Evolutionary conservation across 2,329 filamentous ascomycete genomes (phyloP).

Genomic region (Sporothrix schenckii): DNA sequence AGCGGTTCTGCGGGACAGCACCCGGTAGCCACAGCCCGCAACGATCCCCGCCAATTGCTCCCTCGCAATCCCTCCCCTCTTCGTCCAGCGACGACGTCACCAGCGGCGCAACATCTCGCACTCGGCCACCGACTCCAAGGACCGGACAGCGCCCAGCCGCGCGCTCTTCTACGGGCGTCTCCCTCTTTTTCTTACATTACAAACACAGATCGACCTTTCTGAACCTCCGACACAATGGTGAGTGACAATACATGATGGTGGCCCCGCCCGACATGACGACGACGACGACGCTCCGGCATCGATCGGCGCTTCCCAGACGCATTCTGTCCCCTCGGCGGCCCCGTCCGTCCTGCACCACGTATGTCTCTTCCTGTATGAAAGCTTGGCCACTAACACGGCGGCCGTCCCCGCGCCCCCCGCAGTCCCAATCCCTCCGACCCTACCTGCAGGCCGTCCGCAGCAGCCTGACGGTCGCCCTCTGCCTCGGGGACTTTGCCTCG

Average conservation of each 20-base stretch:
- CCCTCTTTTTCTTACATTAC: background rate
- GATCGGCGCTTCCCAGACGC: background rate
- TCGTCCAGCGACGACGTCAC: constrained; percentile 10
- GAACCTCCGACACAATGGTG: constrained; percentile 17
- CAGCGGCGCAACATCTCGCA: constrained; percentile 13
- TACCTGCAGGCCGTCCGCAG: constrained; percentile 96
- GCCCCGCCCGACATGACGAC: background rate
- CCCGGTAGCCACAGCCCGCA: constrained; percentile 16
- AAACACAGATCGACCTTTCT: background rate
- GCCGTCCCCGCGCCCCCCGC: background rate
- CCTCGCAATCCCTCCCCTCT: background rate
- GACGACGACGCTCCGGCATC: background rate
- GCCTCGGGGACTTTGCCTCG: constrained; percentile 94
- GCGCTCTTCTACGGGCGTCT: too few relatives aligned
- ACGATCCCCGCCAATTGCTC: background rate
- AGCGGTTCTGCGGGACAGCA: constrained; percentile 24
- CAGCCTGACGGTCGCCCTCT: constrained; percentile 90
- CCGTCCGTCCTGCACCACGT: background rate
- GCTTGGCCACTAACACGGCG: background rate
- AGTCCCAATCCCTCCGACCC: constrained; percentile 95
- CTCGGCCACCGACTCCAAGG: background rate
- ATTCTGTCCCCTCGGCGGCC: background rate
- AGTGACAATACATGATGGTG: background rate
- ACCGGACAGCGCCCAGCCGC: background rate
- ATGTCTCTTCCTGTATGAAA: background rate